Conservation (phyloP, 257 asterid species). For the Nicotiana benthamiana region DNA sequence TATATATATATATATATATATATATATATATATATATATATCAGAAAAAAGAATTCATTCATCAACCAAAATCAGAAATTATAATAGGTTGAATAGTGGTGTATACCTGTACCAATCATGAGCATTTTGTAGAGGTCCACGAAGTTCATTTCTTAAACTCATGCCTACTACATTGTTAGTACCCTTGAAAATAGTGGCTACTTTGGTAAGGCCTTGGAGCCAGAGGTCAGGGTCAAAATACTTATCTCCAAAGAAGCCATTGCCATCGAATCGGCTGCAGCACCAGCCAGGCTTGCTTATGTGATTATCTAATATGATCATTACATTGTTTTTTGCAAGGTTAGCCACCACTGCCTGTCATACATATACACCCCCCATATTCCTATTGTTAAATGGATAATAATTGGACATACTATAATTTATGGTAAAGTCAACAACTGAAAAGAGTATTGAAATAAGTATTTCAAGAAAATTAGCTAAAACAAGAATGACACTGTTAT, state of each 20-base stretch:
- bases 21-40: too few species aligned
- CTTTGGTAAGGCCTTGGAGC: constrained; percentile 65
- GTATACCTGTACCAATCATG: constrained; percentile 77
- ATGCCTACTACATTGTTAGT: constrained; percentile 57
- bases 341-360: constrained; percentile 83
- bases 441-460: neutral
- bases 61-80: too few species aligned
- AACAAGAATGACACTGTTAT: neutral
- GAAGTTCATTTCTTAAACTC: constrained; percentile 93
- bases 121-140: constrained; percentile 65
- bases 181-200: constrained; percentile 60
- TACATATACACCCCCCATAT: neutral
- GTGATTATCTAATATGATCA: constrained; percentile 85
- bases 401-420: neutral
- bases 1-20: too few species aligned
- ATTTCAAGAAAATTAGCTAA: neutral
- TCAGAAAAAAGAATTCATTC: too few species aligned
- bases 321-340: constrained; percentile 61
- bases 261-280: constrained; percentile 74
- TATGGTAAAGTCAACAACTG: too few species aligned
- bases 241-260: constrained; percentile 83
- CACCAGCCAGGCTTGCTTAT: constrained; percentile 96
- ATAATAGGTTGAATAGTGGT: neutral
- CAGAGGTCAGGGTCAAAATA: constrained; percentile 71
- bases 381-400: neutral